Conservation (phyloP, 352 stramenopile genomes). For the Thalassiosira sp. region DNA sequence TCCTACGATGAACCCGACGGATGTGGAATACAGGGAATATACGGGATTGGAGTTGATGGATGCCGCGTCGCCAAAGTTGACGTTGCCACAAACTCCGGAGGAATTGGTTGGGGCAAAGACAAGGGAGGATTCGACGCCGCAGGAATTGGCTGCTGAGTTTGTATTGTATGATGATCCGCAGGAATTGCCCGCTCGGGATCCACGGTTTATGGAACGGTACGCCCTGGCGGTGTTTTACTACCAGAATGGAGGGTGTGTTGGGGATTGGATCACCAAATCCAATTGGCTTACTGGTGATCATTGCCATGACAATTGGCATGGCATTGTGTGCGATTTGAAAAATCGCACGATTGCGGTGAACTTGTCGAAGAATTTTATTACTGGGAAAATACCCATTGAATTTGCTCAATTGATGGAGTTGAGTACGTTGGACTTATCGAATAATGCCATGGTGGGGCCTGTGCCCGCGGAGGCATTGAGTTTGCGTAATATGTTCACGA, state of each 20-base stretch:
- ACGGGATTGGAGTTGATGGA: slow-evolving; percentile 33
- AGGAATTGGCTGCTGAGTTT: slow-evolving; percentile 49
- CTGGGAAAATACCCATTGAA: slow-evolving; percentile 38
- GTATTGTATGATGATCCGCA: slow-evolving; percentile 47
- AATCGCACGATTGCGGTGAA: slow-evolving; percentile 27
- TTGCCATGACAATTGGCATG: slow-evolving; percentile 42
- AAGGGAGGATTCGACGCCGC: slow-evolving; percentile 22
- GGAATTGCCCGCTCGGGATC: slow-evolving; percentile 25
- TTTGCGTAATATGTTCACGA: slow-evolving; percentile 39
- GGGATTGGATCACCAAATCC: slow-evolving; percentile 26
- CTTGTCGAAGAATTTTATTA: slow-evolving; percentile 31
- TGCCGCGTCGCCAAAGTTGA: slow-evolving; percentile 7
- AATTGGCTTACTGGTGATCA: slow-evolving; percentile 29
- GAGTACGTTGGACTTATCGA: slow-evolving; percentile 43
- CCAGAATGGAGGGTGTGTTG: slow-evolving; percentile 38
- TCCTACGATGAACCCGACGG: slow-evolving; percentile 31
- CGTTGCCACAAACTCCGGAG: slow-evolving; percentile 22
- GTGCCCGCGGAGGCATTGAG: slow-evolving; percentile 25
- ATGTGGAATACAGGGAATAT: slow-evolving; percentile 12
- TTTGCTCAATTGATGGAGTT: slow-evolving; percentile 36
- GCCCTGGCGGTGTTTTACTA: slow-evolving; percentile 44
- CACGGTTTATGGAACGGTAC: slow-evolving; percentile 51
- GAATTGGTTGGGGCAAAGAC: slow-evolving; percentile 31
- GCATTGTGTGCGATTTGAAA: slow-evolving; percentile 36
- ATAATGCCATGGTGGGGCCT: slow-evolving; percentile 39